phyloP scores from a whole-genome alignment of 805 yeast species.

The Cyberlindnera nakhonratchasimensis region DNA sequence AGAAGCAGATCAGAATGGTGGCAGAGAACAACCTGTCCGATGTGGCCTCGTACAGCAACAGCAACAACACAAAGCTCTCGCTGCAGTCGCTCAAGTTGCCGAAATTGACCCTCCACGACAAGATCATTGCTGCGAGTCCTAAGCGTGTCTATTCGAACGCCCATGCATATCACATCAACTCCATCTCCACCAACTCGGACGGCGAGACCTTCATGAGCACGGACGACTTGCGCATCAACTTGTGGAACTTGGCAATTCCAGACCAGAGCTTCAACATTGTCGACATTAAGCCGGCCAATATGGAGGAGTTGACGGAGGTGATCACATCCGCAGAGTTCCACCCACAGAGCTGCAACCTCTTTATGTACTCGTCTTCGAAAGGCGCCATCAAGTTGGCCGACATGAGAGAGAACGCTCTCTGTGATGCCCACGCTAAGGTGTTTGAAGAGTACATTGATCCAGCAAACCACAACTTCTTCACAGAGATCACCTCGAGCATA shows the following conservation, averaged over 20 bases:
- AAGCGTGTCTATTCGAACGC: conserved; percentile 90
- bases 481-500: conserved; percentile 93
- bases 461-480: conserved; percentile 87
- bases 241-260: conserved; percentile 93
- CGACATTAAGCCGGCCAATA: conserved; percentile 94
- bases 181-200: conserved; percentile 90
- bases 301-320: conserved; percentile 98
- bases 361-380: conserved; percentile 92
- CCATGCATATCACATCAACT: conserved; percentile 96
- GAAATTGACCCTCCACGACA: conserved; percentile 87
- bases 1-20: conserved; percentile 86
- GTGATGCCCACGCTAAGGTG: conserved; percentile 83
- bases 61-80: conserved; percentile 25
- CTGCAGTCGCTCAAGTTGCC: conserved; percentile 67
- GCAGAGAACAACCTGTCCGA: conserved; percentile 82
- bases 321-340: conserved; percentile 96
- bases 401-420: conserved; percentile 92
- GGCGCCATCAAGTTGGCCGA: conserved; percentile 95
- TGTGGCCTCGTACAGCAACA: conserved; percentile 16
- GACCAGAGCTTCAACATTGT: conserved; percentile 96
- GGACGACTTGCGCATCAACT: conserved; percentile 91
- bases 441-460: conserved; percentile 95
- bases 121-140: conserved; percentile 92
- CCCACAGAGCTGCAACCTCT: conserved; percentile 85
- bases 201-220: conserved; percentile 92